Base-by-base conservation (phyloP, 1,284 basidiomycete genomes). In the Mycosarcoma mackinlayi region DNA sequence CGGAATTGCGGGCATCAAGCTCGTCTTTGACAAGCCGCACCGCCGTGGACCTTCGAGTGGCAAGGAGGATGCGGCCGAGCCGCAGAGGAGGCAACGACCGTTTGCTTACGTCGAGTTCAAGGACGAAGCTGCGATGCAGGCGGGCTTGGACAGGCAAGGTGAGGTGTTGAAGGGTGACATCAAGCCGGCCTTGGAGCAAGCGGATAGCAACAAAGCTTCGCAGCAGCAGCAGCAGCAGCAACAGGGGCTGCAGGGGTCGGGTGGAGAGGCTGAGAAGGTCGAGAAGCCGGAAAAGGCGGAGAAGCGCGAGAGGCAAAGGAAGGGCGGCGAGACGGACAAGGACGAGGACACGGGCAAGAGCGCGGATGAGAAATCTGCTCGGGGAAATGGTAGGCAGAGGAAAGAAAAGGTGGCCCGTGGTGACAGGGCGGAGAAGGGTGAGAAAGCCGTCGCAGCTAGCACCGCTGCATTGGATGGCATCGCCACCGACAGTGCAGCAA, bases 51-150 rank as follows among this genome's bases (percentile, higher is more conserved):
- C 47, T 0, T 57, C 52, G 21, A 64, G 64, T 54, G 66, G 71
- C 0, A 62, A 53, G 37, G 62, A 69, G 24, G 68, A 58, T 37
- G 50, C 28, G 13, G 48, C 11, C 6, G 65, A 62, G 46, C 13
- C 21, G 48, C 62, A 50, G 54, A 54, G 69, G 40, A 59, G 61
- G 31, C 71, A 73, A 47, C 35, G 71, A 14, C 70, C 70, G 21
- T 73, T 73, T 55, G 71, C 71, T 25, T 70, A 70, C 27, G 66
- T 73, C n/a, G 66, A 73, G 58, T 73, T 73, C 18, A 64, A 54
- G 45, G 66, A 70, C 24, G 66, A 69, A 24, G 45, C 33, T 1
- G 62, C 66, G 13, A 70, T 73, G 71, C 27, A 52, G 40, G 66
- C 44, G 2, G 71, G 66, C 3, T 44, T 73, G 42, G 49, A 54